Conservation (phyloP, 2,329 filamentous ascomycete species). For the Colletotrichum australisinense region DNA sequence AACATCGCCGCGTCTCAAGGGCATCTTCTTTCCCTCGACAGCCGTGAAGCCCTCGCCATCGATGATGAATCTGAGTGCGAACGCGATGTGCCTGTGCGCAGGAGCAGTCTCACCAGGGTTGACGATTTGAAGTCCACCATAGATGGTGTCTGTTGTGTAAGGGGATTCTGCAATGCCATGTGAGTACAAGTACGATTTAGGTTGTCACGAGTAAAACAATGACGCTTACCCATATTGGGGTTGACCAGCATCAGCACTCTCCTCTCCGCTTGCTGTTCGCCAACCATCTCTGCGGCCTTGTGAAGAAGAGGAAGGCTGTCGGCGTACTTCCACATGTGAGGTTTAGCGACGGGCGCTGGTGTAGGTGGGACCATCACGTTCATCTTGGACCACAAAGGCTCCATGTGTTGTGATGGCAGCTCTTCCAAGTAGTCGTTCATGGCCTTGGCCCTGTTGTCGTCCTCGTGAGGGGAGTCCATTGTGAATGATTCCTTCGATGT, state of each 20-base stretch:
- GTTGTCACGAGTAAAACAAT: background rate
- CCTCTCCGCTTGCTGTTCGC: conserved; percentile 54
- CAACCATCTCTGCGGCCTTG: conserved; percentile 47
- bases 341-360: conserved; percentile 55
- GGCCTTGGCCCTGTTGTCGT: conserved; percentile 37
- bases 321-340: conserved; percentile 53
- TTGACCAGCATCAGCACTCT: conserved; percentile 56
- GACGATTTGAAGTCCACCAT: conserved; percentile 67
- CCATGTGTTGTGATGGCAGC: conserved; percentile 45
- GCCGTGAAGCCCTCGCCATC: conserved; percentile 69
- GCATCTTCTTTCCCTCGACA: conserved; percentile 64
- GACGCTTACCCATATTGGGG: conserved; percentile 45
- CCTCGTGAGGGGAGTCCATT: conserved; percentile 22
- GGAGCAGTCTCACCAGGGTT: conserved; percentile 66
- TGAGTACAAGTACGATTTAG: background rate
- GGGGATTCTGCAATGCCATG: conserved; percentile 53
- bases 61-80: conserved; percentile 68
- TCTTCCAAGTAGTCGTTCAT: conserved; percentile 44
- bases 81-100: conserved; percentile 67
- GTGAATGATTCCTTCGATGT: background rate
- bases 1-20: conserved; percentile 64
- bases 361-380: conserved; percentile 55
- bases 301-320: conserved; percentile 48
- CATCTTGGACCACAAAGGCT: conserved; percentile 63
- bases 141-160: conserved; percentile 68